Evolutionary conservation across 73 alveolate genomes (phyloP).

Genomic region (Uronychia setigera): DNA sequence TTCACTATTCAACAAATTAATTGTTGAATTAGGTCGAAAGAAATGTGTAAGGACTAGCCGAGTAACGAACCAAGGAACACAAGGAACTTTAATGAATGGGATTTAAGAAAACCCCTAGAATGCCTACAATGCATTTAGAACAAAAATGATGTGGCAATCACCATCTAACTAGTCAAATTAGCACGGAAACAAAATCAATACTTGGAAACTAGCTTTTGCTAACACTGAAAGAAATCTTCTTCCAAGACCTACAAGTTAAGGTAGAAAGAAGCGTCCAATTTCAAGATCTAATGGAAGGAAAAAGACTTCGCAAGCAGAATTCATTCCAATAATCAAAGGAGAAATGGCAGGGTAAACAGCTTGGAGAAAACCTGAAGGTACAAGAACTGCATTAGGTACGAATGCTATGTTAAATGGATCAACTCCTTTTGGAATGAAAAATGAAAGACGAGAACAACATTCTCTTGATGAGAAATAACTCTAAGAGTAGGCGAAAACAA

Average conservation of each 20-base stretch:
- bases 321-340: not conserved
- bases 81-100: not conserved
- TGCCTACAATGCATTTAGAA: not conserved
- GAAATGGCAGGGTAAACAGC: not conserved
- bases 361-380: not conserved
- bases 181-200: not conserved
- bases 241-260: not conserved
- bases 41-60: not conserved
- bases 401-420: not conserved
- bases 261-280: not conserved
- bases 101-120: not conserved
- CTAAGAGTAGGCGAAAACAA: no score
- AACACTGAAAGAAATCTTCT: not conserved
- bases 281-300: not conserved
- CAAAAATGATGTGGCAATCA: not conserved
- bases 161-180: not conserved
- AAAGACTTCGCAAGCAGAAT: not conserved
- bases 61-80: not conserved
- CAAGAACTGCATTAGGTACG: not conserved
- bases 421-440: not conserved
- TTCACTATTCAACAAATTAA: no score
- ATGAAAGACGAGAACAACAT: no score
- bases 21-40: not conserved
- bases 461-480: no score
- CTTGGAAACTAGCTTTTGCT: not conserved